Base-by-base conservation (phyloP, 192 early-diverging fungal genomes). In the Podila minutissima region DNA sequence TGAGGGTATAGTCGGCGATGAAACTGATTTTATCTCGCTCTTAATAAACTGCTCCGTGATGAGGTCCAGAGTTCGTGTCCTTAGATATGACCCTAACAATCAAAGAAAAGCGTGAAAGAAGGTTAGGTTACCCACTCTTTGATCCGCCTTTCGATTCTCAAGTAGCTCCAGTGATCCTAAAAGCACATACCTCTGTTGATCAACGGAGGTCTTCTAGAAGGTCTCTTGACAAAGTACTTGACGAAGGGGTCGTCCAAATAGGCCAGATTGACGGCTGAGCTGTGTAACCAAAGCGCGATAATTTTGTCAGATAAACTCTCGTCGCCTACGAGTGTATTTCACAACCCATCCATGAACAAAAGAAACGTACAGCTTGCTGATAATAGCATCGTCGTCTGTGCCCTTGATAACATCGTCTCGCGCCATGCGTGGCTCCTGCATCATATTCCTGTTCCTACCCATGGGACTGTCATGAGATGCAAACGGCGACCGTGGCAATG, bases 341-440 rank as follows among this genome's bases (percentile, higher is more conserved):
- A 17, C 13, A 46, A 11, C 41, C 41, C 41, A 41, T 17, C 41
- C 15, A 51, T 28, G 41, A 20, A 13, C 50, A 15, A 17, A 38
- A 20, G 8, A 31, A n/a, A 46, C 41, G 13, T 90, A 95, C 93
- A 93, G 86, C 83, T 94, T 90, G 71, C 93, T 92, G 55, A 93
- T 83, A 17, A 93, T 89, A 24, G 97, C 98, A 74, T 97, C 96
- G 66, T 95, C 94, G 84, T 97, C 96, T 62, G 98, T 99, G n/a
- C 86, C 90, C 59, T 92, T 92, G 20, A 93, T 87, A n/a, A 90
- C 89, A 74, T 96, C 93, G 71, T 89, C 87, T n/a, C 86, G 77
- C 32, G 46, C 69, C n/a, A 62, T 32, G 6, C 62, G 59, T 31
- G 67, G 51, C n/a, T 64, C 67, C 3, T 62, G 41, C 55, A 37